These are phyloP conservation scores for Colletotrichum sp. DNA, from an alignment of 2,329 filamentous ascomycete genomes.

Conservation along the genomic window DNA sequence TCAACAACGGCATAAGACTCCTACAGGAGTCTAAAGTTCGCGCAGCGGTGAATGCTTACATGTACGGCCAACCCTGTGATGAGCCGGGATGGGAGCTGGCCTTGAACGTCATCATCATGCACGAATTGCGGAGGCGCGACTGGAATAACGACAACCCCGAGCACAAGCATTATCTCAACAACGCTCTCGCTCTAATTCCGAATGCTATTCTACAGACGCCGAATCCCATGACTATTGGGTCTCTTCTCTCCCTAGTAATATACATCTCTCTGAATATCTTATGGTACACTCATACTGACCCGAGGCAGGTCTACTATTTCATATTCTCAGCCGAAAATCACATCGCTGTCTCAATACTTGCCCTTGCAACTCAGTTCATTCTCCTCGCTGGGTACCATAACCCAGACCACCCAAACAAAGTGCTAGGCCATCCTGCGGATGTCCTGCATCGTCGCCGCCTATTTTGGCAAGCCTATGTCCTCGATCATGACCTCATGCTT, in stretches of 20 bases:
- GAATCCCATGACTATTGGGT: background rate
- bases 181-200: background rate
- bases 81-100: background rate
- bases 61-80: background rate
- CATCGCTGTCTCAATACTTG: background rate
- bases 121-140: background rate
- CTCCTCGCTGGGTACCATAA: constrained; percentile 8
- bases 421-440: background rate
- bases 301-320: background rate
- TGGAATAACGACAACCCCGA: background rate
- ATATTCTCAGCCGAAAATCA: constrained; percentile 10
- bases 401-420: background rate
- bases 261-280: accelerated
- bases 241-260: background rate
- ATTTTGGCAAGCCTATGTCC: constrained; percentile 10
- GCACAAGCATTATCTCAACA: background rate
- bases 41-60: background rate
- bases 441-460: constrained; percentile 3
- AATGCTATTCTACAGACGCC: background rate
- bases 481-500: constrained; percentile 7
- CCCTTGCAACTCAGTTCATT: background rate
- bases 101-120: background rate
- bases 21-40: background rate
- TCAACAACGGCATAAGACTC: background rate
- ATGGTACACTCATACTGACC: accelerated